Evolutionary conservation across 2,329 filamentous ascomycete species (phyloP), one percentile per base, ranked within the genome.

Genomic region (Colletotrichum shisoi): DNA sequence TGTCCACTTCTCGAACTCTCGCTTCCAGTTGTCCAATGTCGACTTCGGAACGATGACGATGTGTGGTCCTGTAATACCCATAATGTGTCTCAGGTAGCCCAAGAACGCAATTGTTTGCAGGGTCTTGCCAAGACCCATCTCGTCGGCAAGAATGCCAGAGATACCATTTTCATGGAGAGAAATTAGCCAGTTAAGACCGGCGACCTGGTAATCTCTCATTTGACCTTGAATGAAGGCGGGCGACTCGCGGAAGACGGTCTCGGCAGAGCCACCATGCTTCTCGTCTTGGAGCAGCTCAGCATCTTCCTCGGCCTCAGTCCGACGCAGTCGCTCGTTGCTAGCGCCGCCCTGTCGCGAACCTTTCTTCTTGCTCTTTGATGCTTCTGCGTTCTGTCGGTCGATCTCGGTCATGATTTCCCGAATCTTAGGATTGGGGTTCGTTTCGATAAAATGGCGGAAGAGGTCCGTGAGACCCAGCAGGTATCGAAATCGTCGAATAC

Each of bases 141-240:
- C 95, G 75, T 99, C 95, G 69, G 95, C 95, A 57, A 99, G 83
- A 70, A 99, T 99, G 72, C 95, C 95, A 21, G 94, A 98, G 71
- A 99, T 99, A 82, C 95, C 95, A 74, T 99, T 99, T 79, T 99
- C 95, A 74, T 99, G 95, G 6, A 99, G 85, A 13, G 94, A 98
- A 72, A 99, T 93, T 52, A 99, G 86, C 95, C 95, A 99, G 78
- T 99, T 99, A 71, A 99, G 84, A 71, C 95, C 95, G 40, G 92
- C 91, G 72, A 99, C 84, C 78, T 99, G 95, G 79, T 99, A 99
- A 78, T 99, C 95, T 75, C 95, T 89, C 93, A 99, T 97, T 64
- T 87, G 83, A 51, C 95, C 91, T 17, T 96, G 81, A 70, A 99
- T 89, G 76, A 92, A 99, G n/a, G 89, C 80, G 13, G 95, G 95